phyloP scores from a whole-genome alignment of 1,284 basidiomycete genomes.

The Heterobasidion annosum region DNA sequence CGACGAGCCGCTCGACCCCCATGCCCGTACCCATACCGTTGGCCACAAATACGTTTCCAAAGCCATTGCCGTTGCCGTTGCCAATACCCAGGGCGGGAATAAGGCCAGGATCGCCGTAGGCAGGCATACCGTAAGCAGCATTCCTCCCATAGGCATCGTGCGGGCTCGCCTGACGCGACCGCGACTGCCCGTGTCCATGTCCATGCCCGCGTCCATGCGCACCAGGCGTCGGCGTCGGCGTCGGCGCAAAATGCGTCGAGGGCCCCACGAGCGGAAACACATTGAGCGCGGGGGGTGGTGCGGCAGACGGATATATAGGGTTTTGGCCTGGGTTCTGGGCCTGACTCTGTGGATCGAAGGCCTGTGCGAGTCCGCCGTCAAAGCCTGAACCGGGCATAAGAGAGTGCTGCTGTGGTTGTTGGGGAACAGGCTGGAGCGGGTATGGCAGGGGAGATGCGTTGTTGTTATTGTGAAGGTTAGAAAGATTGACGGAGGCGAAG shows the following conservation, averaged over 20 bases:
- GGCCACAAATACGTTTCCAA: not conserved
- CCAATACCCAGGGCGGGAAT: slow-evolving; percentile 8
- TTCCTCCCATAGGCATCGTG: not conserved
- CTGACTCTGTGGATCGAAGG: slow-evolving; percentile 38
- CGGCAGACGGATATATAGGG: slow-evolving; percentile 45
- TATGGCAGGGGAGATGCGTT: slow-evolving; percentile 12
- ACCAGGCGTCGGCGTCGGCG: no score
- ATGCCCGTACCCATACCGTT: no score
- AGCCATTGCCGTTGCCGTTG: not conserved
- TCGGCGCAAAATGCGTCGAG: slow-evolving; percentile 56
- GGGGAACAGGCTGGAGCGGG: slow-evolving; percentile 17
- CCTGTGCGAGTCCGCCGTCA: slow-evolving; percentile 9
- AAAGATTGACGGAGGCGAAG: slow-evolving; percentile 47
- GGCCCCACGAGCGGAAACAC: slow-evolving; percentile 71
- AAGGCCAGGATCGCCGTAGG: slow-evolving; percentile 4
- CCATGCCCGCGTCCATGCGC: not conserved
- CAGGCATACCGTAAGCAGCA: slow-evolving; percentile 7
- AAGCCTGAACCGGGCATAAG: no score
- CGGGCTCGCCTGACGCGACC: slow-evolving; percentile 5
- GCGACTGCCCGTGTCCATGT: not conserved
- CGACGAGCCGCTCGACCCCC: slow-evolving; percentile 35
- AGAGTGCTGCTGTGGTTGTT: slow-evolving; percentile 3
- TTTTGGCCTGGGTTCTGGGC: not conserved
- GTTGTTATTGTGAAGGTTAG: no score
- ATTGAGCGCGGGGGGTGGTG: slow-evolving; percentile 68